Conservation (phyloP, 1,139 yeast species). For the Yamadazyma friedrichii region DNA sequence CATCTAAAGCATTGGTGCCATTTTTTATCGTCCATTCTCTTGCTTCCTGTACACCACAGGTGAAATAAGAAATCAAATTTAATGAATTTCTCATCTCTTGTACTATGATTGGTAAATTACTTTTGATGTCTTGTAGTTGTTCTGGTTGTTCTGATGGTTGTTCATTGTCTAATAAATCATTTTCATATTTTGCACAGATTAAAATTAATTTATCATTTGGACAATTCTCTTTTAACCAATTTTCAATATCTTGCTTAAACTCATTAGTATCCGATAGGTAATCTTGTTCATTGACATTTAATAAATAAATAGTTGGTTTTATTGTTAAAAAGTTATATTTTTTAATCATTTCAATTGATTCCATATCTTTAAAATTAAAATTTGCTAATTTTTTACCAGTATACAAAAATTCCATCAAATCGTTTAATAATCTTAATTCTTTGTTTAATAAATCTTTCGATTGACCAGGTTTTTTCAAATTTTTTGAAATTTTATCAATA, state of each 20-base stretch:
- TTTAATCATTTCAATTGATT: conserved; percentile 58
- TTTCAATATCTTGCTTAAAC: conserved; percentile 38
- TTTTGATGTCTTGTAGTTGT: conserved; percentile 17
- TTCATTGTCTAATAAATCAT: conserved; percentile 27
- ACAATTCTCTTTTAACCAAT: conserved; percentile 56
- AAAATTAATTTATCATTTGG: conserved; percentile 55
- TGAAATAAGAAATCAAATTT: conserved; percentile 78
- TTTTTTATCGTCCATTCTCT: conserved; percentile 88
- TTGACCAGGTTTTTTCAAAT: conserved; percentile 36
- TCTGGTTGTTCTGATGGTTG: conserved; percentile 15
- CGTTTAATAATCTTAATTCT: conserved; percentile 48
- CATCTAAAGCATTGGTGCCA: conserved; percentile 83
- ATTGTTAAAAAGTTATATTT: conserved; percentile 64
- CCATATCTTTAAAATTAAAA: conserved; percentile 48
- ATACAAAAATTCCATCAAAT: conserved; percentile 50
- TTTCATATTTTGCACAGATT: conserved; percentile 63
- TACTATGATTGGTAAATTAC: conserved; percentile 49
- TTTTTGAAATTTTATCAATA: conserved; percentile 45
- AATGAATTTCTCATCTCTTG: conserved; percentile 64
- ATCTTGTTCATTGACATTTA: conserved; percentile 62
- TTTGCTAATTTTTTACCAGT: conserved; percentile 56
- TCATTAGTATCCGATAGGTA: conserved; percentile 45
- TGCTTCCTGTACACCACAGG: conserved; percentile 88
- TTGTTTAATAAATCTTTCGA: conserved; percentile 29
- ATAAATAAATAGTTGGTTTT: conserved; percentile 62